Percentiles rank a stretch among this genome's conserved stretches.
phyloP scores from a whole-genome alignment of 768 basidiomycete species.

The Rhodosporidiobolus odoratus region DNA sequence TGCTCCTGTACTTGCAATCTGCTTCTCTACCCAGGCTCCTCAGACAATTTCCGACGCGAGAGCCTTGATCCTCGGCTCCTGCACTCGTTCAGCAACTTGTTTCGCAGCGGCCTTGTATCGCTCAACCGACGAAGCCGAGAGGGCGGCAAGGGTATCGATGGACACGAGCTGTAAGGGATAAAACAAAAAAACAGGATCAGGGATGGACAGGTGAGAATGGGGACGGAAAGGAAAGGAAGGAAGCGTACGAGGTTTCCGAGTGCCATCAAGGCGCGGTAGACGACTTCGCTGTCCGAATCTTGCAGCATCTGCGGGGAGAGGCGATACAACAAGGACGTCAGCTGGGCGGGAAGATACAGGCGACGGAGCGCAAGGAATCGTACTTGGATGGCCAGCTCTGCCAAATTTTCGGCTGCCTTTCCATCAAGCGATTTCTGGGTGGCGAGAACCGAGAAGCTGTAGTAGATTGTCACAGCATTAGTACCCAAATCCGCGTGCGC shows the following conservation, averaged over 20 bases:
- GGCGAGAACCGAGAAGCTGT: constrained; percentile 43
- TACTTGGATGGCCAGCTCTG: constrained; percentile 41
- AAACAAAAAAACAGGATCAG: neutral
- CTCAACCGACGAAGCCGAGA: constrained; percentile 8
- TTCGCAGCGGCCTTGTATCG: constrained; percentile 31
- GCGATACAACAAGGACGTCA: neutral
- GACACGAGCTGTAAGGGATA: constrained; percentile 19
- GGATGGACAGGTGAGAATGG: neutral
- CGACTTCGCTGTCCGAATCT: constrained; percentile 43
- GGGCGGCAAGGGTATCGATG: constrained; percentile 20
- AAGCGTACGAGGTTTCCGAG: constrained; percentile 47
- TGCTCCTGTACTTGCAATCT: neutral
- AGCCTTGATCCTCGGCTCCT: constrained; percentile 23
- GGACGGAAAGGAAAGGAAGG: neutral
- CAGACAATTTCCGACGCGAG: constrained; percentile 18
- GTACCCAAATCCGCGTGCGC: neutral
- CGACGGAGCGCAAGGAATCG: neutral
- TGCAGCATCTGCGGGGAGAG: constrained; percentile 11
- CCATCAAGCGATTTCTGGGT: constrained; percentile 34
- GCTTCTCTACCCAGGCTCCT: neutral
- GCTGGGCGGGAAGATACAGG: no score
- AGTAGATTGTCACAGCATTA: neutral
- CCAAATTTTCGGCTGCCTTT: constrained; percentile 30
- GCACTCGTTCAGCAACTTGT: constrained; percentile 16
- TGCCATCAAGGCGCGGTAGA: constrained; percentile 46